Percentiles rank a stretch among this genome's conserved stretches.
Evolutionary conservation across 2,329 filamentous ascomycete species (phyloP).

Genomic region (Tolypocladium tropicale): DNA sequence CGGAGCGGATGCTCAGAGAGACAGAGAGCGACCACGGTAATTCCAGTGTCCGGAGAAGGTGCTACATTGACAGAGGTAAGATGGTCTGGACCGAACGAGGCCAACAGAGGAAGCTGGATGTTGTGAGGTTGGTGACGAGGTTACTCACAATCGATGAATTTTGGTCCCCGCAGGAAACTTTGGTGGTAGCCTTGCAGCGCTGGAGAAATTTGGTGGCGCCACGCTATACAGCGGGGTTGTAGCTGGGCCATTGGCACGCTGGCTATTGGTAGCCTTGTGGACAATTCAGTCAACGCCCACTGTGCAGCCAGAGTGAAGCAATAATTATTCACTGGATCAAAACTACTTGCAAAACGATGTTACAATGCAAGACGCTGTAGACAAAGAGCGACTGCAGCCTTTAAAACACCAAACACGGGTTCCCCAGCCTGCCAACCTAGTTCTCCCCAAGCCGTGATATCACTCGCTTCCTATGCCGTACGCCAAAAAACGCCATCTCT

Average conservation of each 20-base stretch:
- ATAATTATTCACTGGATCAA: not conserved
- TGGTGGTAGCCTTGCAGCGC: not conserved
- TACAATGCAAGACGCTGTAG: not conserved
- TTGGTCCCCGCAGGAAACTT: not conserved
- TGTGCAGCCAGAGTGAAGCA: no score
- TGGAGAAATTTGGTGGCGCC: not conserved
- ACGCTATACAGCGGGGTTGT: not conserved
- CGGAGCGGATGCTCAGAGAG: not conserved
- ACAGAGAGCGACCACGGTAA: not conserved
- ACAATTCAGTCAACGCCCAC: no score
- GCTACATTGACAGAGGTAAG: not conserved
- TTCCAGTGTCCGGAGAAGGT: not conserved
- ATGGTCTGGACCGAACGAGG: not conserved
- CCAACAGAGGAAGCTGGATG: not conserved
- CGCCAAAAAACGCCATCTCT: constrained; percentile 9
- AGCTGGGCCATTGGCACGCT: not conserved
- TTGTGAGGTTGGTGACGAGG: constrained; percentile 1
- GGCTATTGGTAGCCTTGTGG: not conserved
- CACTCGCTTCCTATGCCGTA: constrained; percentile 4
- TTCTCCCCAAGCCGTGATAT: not conserved
- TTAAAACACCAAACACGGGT: no score
- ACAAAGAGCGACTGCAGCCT: not conserved
- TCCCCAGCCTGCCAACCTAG: not conserved
- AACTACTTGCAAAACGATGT: not conserved
- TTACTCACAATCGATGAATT: not conserved